Percentiles rank a stretch among this genome's conserved stretches.
Evolutionary conservation across 306 rosid genomes (phyloP).

Genomic region (Vachellia pachyceras): DNA sequence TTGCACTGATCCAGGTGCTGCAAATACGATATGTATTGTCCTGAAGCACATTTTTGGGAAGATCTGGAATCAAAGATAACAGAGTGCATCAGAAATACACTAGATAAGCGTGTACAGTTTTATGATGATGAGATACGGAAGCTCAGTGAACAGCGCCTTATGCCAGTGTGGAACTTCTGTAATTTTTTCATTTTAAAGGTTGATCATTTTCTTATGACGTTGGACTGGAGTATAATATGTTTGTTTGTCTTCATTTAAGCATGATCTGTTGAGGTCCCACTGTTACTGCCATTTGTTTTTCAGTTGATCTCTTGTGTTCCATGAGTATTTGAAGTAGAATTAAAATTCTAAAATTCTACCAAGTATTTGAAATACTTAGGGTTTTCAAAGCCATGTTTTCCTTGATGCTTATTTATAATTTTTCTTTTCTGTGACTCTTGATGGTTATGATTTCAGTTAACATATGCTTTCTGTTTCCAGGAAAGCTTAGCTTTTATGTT

Average conservation of each 20-base stretch:
- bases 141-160: conserved; percentile 94
- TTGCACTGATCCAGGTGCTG: conserved; percentile 76
- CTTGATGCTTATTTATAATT: conserved; percentile 2
- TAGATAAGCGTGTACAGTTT: conserved; percentile 96
- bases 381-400: conserved; percentile 37
- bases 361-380: conserved; percentile 4
- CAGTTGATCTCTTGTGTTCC: conserved; percentile 18
- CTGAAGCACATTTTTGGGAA: conserved; percentile 96
- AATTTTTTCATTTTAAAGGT: conserved; percentile 98
- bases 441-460: conserved; percentile 41
- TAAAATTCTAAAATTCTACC: not conserved
- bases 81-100: conserved; percentile 90
- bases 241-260: conserved; percentile 15
- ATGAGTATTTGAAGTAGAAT: not conserved
- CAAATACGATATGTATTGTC: conserved; percentile 80
- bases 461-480: conserved; percentile 55
- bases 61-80: conserved; percentile 89
- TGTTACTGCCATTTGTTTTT: not conserved
- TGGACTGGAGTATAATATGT: conserved; percentile 35
- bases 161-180: conserved; percentile 99
- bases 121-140: conserved; percentile 99
- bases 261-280: not conserved
- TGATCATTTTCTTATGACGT: conserved; percentile 47
- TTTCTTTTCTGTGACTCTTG: conserved; percentile 27
- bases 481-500: conserved; percentile 99